Percentiles rank a stretch among this genome's conserved stretches.
Conservation (phyloP, 2,329 filamentous ascomycete genomes). For the Claviceps quebecensis region DNA sequence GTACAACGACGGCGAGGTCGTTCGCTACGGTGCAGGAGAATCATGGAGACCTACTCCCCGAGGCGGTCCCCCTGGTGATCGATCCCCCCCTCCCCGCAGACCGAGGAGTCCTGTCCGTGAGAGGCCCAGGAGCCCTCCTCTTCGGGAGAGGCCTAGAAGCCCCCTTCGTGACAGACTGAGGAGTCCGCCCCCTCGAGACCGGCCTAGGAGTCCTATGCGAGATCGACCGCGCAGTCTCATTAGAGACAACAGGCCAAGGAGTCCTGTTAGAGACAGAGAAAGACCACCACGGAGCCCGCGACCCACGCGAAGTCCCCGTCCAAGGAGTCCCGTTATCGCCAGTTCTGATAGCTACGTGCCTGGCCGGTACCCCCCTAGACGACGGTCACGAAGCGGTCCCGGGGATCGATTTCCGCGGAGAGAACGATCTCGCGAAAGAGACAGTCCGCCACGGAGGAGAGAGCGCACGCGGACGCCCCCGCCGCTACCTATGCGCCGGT, state of each 20-base stretch:
- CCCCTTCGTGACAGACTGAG: conserved; percentile 3
- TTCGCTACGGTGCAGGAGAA: conserved; percentile 47
- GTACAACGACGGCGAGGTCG: conserved; percentile 48
- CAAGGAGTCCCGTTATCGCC: conserved; percentile 22
- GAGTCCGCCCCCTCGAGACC: conserved; percentile 8
- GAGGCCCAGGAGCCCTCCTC: conserved; percentile 2
- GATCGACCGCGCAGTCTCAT: conserved; percentile 13
- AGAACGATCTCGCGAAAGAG: conserved; percentile 27
- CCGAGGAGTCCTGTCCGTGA: conserved; percentile 18
- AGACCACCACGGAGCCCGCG: conserved; percentile 16
- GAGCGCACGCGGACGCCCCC: conserved; percentile 23
- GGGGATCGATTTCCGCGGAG: conserved; percentile 26
- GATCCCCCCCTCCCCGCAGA: conserved; percentile 32
- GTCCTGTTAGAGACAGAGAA: conserved; percentile 15
- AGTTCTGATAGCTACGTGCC: conserved; percentile 33
- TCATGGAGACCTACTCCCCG: conserved; percentile 45
- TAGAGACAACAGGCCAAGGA: conserved; percentile 13
- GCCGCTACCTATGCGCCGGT: conserved; percentile 16
- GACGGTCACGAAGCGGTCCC: conserved; percentile 25
- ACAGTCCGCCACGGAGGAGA: conserved; percentile 22
- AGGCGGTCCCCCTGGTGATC: conserved; percentile 19
- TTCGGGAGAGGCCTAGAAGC: background rate
- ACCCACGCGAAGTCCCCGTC: conserved; percentile 22
- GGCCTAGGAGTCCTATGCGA: conserved; percentile 10
- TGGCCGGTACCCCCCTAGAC: conserved; percentile 27